These are phyloP conservation scores for Trichaptum fuscoviolaceum DNA, from an alignment of 768 basidiomycete species.

Conservation along the genomic window DNA sequence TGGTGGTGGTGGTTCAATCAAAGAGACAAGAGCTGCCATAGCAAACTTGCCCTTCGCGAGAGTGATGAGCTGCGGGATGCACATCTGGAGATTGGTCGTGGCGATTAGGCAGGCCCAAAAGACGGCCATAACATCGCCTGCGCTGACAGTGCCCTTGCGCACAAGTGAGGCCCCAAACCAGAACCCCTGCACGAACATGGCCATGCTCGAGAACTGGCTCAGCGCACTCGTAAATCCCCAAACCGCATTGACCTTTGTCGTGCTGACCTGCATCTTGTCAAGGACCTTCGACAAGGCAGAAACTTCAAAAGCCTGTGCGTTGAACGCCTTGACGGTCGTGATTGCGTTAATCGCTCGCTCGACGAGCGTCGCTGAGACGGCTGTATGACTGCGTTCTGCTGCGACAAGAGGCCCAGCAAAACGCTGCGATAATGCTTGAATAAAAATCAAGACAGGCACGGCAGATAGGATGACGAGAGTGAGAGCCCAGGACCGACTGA, in stretches of 20 bases:
- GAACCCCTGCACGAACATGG: conserved; percentile 95
- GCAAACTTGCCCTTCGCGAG: conserved; percentile 81
- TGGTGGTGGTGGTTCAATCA: conserved; percentile 40
- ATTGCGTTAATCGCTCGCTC: conserved; percentile 76
- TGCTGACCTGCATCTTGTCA: conserved; percentile 37
- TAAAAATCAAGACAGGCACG: conserved; percentile 74
- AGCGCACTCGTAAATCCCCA: conserved; percentile 72
- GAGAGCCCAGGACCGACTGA: conserved; percentile 73
- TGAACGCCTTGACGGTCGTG: conserved; percentile 89
- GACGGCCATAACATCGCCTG: conserved; percentile 89
- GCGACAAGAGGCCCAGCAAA: conserved; percentile 63
- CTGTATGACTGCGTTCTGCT: conserved; percentile 59
- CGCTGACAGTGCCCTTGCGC: conserved; percentile 56
- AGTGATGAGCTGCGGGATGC: conserved; percentile 73
- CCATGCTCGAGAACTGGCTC: conserved; percentile 78
- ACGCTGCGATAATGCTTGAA: conserved; percentile 70
- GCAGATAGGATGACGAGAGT: conserved; percentile 90
- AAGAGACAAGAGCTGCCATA: conserved; percentile 60
- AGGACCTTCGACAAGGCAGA: conserved; percentile 44
- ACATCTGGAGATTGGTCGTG: conserved; percentile 80
- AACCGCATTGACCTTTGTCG: conserved; percentile 52
- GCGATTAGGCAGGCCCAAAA: conserved; percentile 98
- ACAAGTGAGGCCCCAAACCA: conserved; percentile 94
- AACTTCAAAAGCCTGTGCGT: conserved; percentile 58
- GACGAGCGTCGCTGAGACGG: conserved; percentile 70